Evolutionary conservation across 2,329 filamentous ascomycete species (phyloP).

Genomic region (Alternaria gansuensis): DNA sequence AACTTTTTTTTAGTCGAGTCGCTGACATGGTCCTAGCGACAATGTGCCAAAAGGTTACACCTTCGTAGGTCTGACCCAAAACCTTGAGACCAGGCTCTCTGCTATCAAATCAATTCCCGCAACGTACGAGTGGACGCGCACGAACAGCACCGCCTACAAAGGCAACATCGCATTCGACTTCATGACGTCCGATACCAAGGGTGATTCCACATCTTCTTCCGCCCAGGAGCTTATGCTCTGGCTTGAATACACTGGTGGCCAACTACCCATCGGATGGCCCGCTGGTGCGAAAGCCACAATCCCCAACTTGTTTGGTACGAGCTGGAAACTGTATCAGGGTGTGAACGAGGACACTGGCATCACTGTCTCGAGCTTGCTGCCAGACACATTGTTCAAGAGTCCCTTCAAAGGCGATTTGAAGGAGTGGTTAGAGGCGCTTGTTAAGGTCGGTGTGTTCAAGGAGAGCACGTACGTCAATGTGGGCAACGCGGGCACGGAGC

Average conservation of each 20-base stretch:
- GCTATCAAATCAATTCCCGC: conserved; percentile 54
- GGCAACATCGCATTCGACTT: conserved; percentile 58
- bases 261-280: conserved; percentile 57
- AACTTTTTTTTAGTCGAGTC: background rate
- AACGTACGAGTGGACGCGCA: conserved; percentile 54
- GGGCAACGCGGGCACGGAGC: conserved; percentile 52
- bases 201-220: conserved; percentile 53
- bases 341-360: conserved; percentile 56
- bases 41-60: conserved; percentile 58
- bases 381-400: conserved; percentile 52
- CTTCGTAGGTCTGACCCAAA: conserved; percentile 57
- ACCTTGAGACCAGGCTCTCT: conserved; percentile 53
- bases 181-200: conserved; percentile 56
- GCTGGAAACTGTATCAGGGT: conserved; percentile 57
- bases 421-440: conserved; percentile 55
- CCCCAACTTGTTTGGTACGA: conserved; percentile 48
- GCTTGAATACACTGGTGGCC: conserved; percentile 57
- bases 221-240: conserved; percentile 59
- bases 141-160: conserved; percentile 55
- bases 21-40: conserved; percentile 30
- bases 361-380: conserved; percentile 54
- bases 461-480: conserved; percentile 56
- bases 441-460: conserved; percentile 51
- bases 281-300: conserved; percentile 27
- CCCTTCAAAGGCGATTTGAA: conserved; percentile 54